These are phyloP conservation scores for Nakazawaea ernobii DNA, from an alignment of 805 yeast species.

Conservation along the genomic window DNA sequence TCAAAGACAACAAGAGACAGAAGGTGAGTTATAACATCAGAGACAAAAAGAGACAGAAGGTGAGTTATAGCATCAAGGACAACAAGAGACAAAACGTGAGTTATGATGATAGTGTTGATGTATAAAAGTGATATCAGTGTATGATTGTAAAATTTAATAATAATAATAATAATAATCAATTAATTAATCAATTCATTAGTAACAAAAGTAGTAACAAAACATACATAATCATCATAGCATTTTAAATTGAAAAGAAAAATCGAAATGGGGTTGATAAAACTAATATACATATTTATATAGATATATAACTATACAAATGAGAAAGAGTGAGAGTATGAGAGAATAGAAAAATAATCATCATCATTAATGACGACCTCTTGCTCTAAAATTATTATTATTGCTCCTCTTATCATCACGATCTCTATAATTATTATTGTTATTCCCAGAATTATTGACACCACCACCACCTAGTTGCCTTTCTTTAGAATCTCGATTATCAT, in stretches of 20 bases:
- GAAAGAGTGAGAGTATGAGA: background rate
- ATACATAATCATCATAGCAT: no score
- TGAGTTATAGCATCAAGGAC: background rate
- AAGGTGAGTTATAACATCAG: no score
- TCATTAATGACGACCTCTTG: background rate
- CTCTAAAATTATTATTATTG: background rate
- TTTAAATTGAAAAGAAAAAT: background rate
- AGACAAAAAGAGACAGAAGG: background rate
- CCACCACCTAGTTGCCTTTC: background rate
- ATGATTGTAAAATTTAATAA: no score
- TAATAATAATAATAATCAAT: no score
- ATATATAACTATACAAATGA: background rate
- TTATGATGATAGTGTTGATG: no score
- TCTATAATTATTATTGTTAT: background rate
- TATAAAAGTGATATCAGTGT: no score
- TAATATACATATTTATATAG: background rate
- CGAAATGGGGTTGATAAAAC: background rate
- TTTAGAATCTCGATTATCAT: background rate
- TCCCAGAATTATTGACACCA: no score
- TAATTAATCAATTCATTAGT: no score
- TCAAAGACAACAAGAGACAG: background rate
- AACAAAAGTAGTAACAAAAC: no score
- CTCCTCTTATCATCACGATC: background rate
- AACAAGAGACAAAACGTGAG: background rate
- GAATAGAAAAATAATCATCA: no score